Evolutionary conservation across 345 rosid species (phyloP), one percentile per base, ranked within the genome.

Genomic region (Gossypium sturtianum): DNA sequence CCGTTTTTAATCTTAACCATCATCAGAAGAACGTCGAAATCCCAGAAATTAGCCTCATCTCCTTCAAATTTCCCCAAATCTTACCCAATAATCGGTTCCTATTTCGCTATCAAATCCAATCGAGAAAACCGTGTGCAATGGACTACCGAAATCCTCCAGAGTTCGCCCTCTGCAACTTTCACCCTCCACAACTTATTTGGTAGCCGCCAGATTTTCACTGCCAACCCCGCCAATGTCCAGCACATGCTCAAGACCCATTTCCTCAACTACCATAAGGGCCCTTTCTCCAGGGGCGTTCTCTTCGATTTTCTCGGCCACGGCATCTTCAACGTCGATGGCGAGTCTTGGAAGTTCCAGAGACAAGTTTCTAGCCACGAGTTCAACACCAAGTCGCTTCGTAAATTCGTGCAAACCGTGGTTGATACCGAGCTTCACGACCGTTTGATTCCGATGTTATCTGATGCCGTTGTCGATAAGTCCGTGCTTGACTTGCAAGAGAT

Each of bases 311-410:
- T 91, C 2, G 93, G 98, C 29, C 69, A 80, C 5, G 97, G 98
- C 9, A 90, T 91, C 71, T 91, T 93, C 70, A 91, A 87, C 72
- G 77, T 79, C 1, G 88, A 93, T 29, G 97, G 91, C 0, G 90
- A 83, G 0, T 72, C 79, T 52, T 91, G 92, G 97, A 88, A 82
- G 82, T 80, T 86, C 69, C 95, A 93, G 75, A 86, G 97, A 63
- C 89, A 87, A 73, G 85, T 89, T 74, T 82, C 93, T 0, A 93
- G 97, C 75, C 87, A 86, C 23, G 95, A 93, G 73, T 90, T 93
- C 81, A 89, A 88, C 79, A 86, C 91, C 20, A 87, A 82, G 11
- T 91, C 95, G 2, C 85, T 93, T 23, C 83, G 90, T 17, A 89
- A 87, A 67, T 91, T 91, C 43, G 77, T 91, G 0, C 83, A 83